Conservation (phyloP, 139 green algal species). For the Chlamydomonas sphaeroides region DNA sequence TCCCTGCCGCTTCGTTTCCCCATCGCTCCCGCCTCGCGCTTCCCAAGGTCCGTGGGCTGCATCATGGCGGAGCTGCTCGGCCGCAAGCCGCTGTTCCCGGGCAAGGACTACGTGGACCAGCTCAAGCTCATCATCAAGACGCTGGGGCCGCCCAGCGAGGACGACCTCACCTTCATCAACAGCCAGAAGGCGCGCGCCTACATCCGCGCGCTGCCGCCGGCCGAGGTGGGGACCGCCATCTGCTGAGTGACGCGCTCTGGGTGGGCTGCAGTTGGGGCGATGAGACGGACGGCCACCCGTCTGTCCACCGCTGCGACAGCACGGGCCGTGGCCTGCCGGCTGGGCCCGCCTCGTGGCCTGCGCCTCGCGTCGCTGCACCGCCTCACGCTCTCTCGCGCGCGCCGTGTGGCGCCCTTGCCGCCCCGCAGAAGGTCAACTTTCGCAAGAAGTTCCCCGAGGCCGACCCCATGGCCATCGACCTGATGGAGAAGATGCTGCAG, state of each 20-base stretch:
- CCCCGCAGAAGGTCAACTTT: constrained; percentile 51
- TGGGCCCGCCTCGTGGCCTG: too few species aligned
- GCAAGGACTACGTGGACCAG: constrained; percentile 95
- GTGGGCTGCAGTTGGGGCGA: too few species aligned
- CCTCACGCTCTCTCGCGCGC: too few species aligned
- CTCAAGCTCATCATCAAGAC: constrained; percentile 92
- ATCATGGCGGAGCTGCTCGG: constrained; percentile 94
- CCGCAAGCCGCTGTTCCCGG: constrained; percentile 85
- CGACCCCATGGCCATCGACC: constrained; percentile 79
- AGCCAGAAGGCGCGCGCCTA: constrained; percentile 84
- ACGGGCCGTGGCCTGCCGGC: too few species aligned
- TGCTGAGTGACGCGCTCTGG: too few species aligned
- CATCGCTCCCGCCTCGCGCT: too few species aligned
- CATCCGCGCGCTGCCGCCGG: constrained; percentile 75
- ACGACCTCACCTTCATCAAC: constrained; percentile 92
- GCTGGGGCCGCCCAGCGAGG: constrained; percentile 88
- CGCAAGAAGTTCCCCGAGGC: constrained; percentile 80
- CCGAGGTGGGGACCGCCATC: constrained; percentile 72
- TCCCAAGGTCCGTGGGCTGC: constrained; percentile 80
- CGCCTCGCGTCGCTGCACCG: too few species aligned
- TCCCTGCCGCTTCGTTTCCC: too few species aligned
- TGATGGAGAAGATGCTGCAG: constrained; percentile 92
- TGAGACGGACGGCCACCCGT: too few species aligned
- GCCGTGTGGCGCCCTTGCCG: too few species aligned
- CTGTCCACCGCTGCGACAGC: too few species aligned